Conservation (phyloP, 2,329 filamentous ascomycete species). For the Cadophora sp. region DNA sequence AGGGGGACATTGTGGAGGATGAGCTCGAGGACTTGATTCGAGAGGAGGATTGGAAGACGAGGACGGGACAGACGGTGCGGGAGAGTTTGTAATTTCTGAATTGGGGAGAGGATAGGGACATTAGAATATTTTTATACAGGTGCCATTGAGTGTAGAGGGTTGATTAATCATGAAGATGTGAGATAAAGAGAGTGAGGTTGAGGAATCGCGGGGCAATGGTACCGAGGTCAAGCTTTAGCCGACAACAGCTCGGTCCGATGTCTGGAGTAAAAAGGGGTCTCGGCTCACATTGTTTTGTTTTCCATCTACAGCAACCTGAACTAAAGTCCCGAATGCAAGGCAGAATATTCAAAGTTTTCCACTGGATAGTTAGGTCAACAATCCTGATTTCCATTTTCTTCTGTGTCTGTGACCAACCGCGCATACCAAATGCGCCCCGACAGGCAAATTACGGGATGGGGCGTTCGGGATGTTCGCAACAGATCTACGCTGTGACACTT, state of each 20-base stretch:
- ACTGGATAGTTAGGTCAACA: no score
- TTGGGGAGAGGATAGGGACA: slow-evolving; percentile 19
- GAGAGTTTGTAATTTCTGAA: slow-evolving; percentile 29
- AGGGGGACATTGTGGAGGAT: slow-evolving; percentile 18
- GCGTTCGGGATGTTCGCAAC: no score
- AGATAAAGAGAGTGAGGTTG: neutral
- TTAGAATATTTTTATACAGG: neutral
- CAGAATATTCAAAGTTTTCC: no score
- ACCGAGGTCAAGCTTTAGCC: slow-evolving; percentile 2
- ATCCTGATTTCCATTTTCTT: no score
- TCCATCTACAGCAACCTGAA: neutral
- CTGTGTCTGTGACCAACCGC: no score
- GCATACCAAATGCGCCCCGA: no score
- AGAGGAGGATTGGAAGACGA: slow-evolving; percentile 23
- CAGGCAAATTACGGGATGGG: no score
- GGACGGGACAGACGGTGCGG: slow-evolving; percentile 26
- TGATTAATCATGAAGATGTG: neutral
- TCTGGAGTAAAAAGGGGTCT: slow-evolving; percentile 8
- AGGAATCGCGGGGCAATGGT: neutral
- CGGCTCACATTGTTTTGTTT: slow-evolving; percentile 4
- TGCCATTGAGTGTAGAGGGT: neutral
- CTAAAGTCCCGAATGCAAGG: no score
- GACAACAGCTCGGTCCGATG: neutral
- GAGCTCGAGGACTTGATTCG: neutral
- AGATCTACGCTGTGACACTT: no score